Conservation (phyloP, 352 stramenopile species). For the Elongisporangium anandrum region DNA sequence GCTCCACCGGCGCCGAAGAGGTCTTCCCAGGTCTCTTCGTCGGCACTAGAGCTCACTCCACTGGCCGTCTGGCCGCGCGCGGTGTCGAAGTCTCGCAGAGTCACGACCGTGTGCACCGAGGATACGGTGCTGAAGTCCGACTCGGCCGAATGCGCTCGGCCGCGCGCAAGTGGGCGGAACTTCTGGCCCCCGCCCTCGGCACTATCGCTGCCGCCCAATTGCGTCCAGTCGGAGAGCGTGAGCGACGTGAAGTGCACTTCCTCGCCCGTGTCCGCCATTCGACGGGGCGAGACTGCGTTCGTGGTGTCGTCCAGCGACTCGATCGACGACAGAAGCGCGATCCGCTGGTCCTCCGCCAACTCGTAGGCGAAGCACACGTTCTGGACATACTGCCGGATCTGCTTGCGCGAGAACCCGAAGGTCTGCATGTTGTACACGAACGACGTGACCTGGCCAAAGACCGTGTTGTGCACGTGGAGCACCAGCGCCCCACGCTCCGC, state of each 20-base stretch:
- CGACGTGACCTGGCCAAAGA: slow-evolving; percentile 69
- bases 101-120: slow-evolving; percentile 1
- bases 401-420: slow-evolving; percentile 57
- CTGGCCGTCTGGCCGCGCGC: slow-evolving; percentile 10
- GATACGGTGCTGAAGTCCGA: slow-evolving; percentile 8
- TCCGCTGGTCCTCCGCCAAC: slow-evolving; percentile 73
- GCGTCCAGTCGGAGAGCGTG: slow-evolving; percentile 57
- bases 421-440: slow-evolving; percentile 76
- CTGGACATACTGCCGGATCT: slow-evolving; percentile 69
- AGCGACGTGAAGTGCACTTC: slow-evolving; percentile 66
- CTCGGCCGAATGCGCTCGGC: slow-evolving; percentile 15
- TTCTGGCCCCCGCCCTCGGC: slow-evolving; percentile 19
- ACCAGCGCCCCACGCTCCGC: slow-evolving; percentile 67
- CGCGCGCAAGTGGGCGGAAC: slow-evolving; percentile 22
- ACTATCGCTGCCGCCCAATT: slow-evolving; percentile 17
- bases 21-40: slow-evolving; percentile 67
- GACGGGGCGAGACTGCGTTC: not conserved
- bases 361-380: slow-evolving; percentile 82
- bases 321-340: slow-evolving; percentile 55
- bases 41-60: slow-evolving; percentile 22
- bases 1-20: slow-evolving; percentile 38
- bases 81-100: not conserved
- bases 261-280: slow-evolving; percentile 6
- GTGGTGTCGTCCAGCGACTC: slow-evolving; percentile 18
- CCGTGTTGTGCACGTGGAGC: slow-evolving; percentile 69